Evolutionary conservation across 257 asterid species (phyloP).

Genomic region (Lycium ferocissimum): DNA sequence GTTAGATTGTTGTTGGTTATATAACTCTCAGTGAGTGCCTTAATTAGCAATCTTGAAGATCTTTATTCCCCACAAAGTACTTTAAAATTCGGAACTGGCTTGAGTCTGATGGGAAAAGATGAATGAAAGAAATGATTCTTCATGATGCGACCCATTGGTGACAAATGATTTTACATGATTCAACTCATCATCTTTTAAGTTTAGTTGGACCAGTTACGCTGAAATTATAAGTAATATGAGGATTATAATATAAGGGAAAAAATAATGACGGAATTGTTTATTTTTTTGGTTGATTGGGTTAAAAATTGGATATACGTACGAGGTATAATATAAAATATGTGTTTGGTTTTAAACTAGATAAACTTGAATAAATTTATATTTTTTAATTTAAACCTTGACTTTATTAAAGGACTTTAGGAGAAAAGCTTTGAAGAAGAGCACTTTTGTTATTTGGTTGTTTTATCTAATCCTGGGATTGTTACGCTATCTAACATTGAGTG

Average conservation of each 20-base stretch:
- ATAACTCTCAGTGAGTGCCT: not conserved
- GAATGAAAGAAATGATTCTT: slow-evolving; percentile 30
- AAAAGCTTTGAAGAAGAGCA: not conserved
- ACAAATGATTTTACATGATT: slow-evolving; percentile 7
- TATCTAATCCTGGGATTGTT: not conserved
- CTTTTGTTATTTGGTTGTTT: not conserved
- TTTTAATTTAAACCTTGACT: no score
- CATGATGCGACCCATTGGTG: slow-evolving; percentile 29
- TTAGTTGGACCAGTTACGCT: not conserved
- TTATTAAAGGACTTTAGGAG: not conserved
- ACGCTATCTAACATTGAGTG: not conserved
- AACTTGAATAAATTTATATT: no score
- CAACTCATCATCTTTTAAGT: not conserved
- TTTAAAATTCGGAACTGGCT: not conserved
- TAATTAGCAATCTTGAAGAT: not conserved
- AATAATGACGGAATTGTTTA: no score
- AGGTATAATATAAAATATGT: not conserved
- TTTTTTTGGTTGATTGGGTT: not conserved
- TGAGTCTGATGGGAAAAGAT: slow-evolving; percentile 4
- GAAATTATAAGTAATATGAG: no score
- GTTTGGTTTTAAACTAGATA: not conserved
- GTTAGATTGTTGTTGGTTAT: not conserved
- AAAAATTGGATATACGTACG: not conserved
- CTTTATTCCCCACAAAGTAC: not conserved
- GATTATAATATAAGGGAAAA: no score